phyloP scores from a whole-genome alignment of 2,329 filamentous ascomycete genomes.

The Teratosphaeria viscida region DNA sequence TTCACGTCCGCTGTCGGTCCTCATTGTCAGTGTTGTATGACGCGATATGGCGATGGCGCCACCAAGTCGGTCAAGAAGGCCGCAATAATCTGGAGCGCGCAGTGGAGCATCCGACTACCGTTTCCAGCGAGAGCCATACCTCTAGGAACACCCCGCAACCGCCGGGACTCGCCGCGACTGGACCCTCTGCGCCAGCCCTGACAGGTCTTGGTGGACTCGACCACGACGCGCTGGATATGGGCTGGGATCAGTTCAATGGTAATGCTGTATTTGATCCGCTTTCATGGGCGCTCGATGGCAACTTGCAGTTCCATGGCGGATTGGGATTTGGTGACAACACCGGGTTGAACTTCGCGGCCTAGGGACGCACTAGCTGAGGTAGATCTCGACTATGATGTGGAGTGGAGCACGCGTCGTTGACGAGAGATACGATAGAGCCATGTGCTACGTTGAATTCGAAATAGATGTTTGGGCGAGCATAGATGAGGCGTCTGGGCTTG shows the following conservation, averaged over 20 bases:
- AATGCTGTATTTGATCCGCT: constrained; percentile 45
- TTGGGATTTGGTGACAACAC: constrained; percentile 2
- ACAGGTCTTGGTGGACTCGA: constrained; percentile 6
- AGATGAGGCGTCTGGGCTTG: background rate
- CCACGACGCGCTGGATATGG: constrained; percentile 34
- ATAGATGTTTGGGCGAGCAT: background rate
- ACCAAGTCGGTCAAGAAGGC: constrained; percentile 50
- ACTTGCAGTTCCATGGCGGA: constrained; percentile 37
- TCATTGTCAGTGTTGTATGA: constrained; percentile 81
- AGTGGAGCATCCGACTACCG: constrained; percentile 65
- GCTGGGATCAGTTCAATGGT: constrained; percentile 17
- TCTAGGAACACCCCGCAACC: constrained; percentile 19
- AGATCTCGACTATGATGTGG: background rate
- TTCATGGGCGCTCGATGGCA: constrained; percentile 84
- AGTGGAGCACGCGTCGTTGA: background rate
- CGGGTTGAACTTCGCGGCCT: background rate
- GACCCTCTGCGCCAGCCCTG: constrained; percentile 5
- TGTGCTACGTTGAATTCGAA: background rate
- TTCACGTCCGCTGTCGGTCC: constrained; percentile 73
- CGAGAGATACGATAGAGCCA: background rate
- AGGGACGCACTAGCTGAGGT: background rate
- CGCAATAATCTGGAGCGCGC: constrained; percentile 45
- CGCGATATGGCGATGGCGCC: constrained; percentile 76
- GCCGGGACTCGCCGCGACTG: background rate
- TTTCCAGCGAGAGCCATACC: constrained; percentile 16